Evolutionary conservation across 768 basidiomycete genomes (phyloP).

Genomic region (Phaffia tasmanica): DNA sequence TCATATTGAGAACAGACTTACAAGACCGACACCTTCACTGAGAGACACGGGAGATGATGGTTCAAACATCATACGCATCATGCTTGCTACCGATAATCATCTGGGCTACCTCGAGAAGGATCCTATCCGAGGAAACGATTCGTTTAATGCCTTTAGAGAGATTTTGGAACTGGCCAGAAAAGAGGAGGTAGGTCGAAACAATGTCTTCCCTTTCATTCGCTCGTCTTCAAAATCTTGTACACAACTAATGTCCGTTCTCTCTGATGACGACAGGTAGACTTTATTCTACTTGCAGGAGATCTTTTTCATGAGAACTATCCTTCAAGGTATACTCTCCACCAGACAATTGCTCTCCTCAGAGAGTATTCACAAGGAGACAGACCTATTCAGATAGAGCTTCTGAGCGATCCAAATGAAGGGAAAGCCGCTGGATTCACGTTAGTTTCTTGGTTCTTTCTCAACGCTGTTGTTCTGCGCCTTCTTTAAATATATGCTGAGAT

Average conservation of each 20-base stretch:
- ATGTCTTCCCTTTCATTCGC: not conserved
- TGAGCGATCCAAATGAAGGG: constrained; percentile 88
- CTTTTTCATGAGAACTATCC: constrained; percentile 97
- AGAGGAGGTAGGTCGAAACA: constrained; percentile 36
- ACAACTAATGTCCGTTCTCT: not conserved
- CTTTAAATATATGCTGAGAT: not conserved
- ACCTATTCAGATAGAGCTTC: constrained; percentile 74
- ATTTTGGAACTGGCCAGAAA: constrained; percentile 84
- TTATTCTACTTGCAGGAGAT: constrained; percentile 88
- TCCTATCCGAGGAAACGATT: constrained; percentile 85
- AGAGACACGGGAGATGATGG: too few species aligned
- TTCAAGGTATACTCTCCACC: constrained; percentile 75
- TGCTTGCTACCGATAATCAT: constrained; percentile 92
- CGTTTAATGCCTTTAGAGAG: constrained; percentile 88
- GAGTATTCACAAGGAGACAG: constrained; percentile 82
- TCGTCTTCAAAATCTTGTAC: not conserved
- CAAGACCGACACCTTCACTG: too few species aligned
- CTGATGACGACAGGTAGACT: constrained; percentile 61
- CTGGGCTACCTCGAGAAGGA: constrained; percentile 92
- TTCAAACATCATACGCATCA: constrained; percentile 45
- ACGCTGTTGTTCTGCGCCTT: not conserved
- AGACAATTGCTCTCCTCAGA: constrained; percentile 74
- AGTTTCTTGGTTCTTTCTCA: constrained; percentile 32
- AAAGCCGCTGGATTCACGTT: constrained; percentile 74
- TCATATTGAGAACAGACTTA: too few species aligned